Base-by-base conservation (phyloP, 805 yeast genomes). In the Metschnikowia koreensis region DNA sequence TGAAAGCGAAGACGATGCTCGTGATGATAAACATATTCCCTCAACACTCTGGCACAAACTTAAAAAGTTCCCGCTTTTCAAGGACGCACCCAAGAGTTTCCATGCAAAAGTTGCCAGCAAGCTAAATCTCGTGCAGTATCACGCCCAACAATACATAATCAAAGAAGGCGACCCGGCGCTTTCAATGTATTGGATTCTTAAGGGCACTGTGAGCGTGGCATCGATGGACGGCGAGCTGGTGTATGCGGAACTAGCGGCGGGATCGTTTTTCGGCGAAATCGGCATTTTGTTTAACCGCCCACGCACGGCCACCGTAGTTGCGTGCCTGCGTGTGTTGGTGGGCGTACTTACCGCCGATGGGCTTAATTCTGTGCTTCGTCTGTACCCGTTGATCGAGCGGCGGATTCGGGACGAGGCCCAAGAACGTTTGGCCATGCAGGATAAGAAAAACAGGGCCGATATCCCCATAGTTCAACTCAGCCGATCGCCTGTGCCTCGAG, bases 321-420 rank as follows among this genome's bases (percentile, higher is more conserved):
- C 92, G 3, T 69, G 85, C 54, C 79, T 88, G 0, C 80, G 76
- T 57, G 89, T 87, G 1, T 66, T 87, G 46, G 71, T 84, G 6
- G 91, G 89, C 1, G 86, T 86, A 1, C 69, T 87, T 41, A 85
- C 90, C 0, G 80, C 83, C 13, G 87, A 83, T 51, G 79, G 83
- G 10, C 73, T 87, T 45, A 77, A 79, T 54, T 67, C 73, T 10
- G 86, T 87, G 1, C 69, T 87, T 26, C 81, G 83, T 1, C 79
- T 76, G 51, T 86, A 81, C 63, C 92, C 93, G 0, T 65, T 69
- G 2, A 80, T 87, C 38, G 92, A 86, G 63, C 70, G 88, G 52
- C 73, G 83, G 44, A 85, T 87, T 41, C 71, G 92, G 55, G 89
- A 87, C 64, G 93, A 87, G 61, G 92, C 90, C 3, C 91, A 87